A percentile compares a stretch with the other conserved stretches of the same genome.
Conservation (phyloP, 345 rosid species). For the Gossypium rotundifolium region DNA sequence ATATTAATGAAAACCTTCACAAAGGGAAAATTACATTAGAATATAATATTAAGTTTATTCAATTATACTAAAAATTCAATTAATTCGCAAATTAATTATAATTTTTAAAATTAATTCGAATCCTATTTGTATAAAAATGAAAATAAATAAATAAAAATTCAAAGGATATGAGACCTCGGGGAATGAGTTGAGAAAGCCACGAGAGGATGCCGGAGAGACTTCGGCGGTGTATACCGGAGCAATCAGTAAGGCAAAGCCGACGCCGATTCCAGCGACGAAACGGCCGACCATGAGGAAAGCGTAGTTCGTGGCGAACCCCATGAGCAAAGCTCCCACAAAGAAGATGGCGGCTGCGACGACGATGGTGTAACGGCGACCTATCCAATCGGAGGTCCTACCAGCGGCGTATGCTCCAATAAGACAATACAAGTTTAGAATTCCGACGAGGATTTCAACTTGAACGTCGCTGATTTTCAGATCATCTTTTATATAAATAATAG, state of each 20-base stretch:
- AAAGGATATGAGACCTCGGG: constrained; percentile 54
- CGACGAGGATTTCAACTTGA: constrained; percentile 55
- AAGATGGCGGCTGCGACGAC: constrained; percentile 73
- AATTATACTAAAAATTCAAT: too few species aligned
- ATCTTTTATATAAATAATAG: constrained; percentile 39
- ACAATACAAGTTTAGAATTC: constrained; percentile 55
- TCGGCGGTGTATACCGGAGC: constrained; percentile 92
- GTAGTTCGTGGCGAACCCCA: constrained; percentile 82
- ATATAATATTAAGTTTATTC: too few species aligned
- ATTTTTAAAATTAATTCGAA: too few species aligned
- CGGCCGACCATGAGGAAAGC: constrained; percentile 89
- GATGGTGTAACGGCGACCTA: constrained; percentile 87
- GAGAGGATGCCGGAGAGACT: constrained; percentile 79
- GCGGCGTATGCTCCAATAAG: constrained; percentile 73
- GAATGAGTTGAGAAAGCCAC: constrained; percentile 86
- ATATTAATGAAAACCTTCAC: constrained; percentile 68
- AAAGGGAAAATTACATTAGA: too few species aligned
- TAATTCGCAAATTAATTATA: too few species aligned
- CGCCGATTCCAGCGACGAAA: constrained; percentile 81
- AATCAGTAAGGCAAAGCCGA: constrained; percentile 86
- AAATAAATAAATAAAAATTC: not conserved
- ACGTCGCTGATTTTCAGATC: constrained; percentile 39
- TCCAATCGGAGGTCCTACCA: constrained; percentile 80
- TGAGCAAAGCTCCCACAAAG: constrained; percentile 73
- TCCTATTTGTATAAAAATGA: not conserved